Percentiles rank a stretch among this genome's conserved stretches.
Evolutionary conservation across 2,329 filamentous ascomycete species (phyloP).

Genomic region (Claviceps capensis): DNA sequence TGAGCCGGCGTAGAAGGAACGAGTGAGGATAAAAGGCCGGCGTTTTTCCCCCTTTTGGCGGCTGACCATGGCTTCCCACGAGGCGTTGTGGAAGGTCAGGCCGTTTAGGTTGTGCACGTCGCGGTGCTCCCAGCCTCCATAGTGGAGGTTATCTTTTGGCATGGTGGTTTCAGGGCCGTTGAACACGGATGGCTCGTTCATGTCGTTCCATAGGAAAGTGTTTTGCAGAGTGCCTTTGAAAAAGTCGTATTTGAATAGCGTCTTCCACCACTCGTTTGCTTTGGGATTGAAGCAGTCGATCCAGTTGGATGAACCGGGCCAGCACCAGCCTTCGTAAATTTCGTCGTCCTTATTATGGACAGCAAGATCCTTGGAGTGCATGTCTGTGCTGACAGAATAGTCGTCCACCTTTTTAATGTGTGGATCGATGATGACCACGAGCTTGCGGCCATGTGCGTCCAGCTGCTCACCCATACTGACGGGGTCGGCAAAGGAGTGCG

Average conservation of each 20-base stretch:
- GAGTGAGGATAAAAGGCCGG: slow-evolving; percentile 84
- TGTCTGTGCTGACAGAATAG: slow-evolving; percentile 64
- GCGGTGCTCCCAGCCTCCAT: slow-evolving; percentile 88
- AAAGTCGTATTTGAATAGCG: slow-evolving; percentile 71
- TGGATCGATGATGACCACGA: slow-evolving; percentile 90
- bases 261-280: slow-evolving; percentile 80
- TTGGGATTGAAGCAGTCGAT: slow-evolving; percentile 92
- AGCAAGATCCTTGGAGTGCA: slow-evolving; percentile 72
- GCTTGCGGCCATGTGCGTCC: slow-evolving; percentile 71
- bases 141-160: slow-evolving; percentile 94
- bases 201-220: slow-evolving; percentile 96
- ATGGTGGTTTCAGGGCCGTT: slow-evolving; percentile 97
- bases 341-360: slow-evolving; percentile 83
- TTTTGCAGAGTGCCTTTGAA: slow-evolving; percentile 83
- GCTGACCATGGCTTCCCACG: slow-evolving; percentile 68
- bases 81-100: slow-evolving; percentile 90
- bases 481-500: slow-evolving; percentile 74
- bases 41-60: slow-evolving; percentile 76
- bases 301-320: slow-evolving; percentile 96
- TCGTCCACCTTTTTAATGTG: slow-evolving; percentile 87
- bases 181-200: slow-evolving; percentile 99
- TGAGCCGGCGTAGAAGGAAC: slow-evolving; percentile 82
- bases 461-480: slow-evolving; percentile 79
- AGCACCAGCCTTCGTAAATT: slow-evolving; percentile 94
- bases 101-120: slow-evolving; percentile 95